A percentile compares a stretch with the other conserved stretches of the same genome.
Conservation (phyloP, 305 asterid species). For the Solanum hybrid region DNA sequence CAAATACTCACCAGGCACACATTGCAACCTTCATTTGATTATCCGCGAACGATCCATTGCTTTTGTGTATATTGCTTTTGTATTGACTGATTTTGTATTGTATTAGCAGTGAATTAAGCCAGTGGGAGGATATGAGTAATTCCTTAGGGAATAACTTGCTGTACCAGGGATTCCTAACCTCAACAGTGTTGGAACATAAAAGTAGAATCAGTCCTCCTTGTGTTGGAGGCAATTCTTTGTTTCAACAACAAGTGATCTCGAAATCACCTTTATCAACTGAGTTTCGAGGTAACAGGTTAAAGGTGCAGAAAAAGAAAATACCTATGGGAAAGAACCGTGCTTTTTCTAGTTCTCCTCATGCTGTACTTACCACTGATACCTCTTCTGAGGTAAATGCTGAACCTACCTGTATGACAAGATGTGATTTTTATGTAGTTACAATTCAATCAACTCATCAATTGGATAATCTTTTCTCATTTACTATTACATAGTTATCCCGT, state of each 20-base stretch:
- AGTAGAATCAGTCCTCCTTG: constrained; percentile 42
- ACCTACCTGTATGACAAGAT: not conserved
- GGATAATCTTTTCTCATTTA: not conserved
- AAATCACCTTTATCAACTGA: constrained; percentile 53
- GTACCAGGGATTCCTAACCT: constrained; percentile 57
- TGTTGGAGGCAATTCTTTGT: constrained; percentile 57
- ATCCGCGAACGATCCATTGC: not conserved
- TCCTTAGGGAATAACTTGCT: constrained; percentile 70
- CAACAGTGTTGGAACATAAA: constrained; percentile 45
- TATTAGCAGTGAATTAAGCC: not conserved
- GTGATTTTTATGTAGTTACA: not conserved
- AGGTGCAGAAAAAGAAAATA: constrained; percentile 28
- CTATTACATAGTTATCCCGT: not conserved
- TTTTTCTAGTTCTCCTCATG: constrained; percentile 37
- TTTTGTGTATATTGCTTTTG: not conserved
- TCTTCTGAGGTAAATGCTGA: constrained; percentile 45
- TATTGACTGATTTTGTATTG: not conserved
- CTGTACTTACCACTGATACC: constrained; percentile 53
- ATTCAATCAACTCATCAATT: not conserved
- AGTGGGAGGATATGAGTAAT: constrained; percentile 47
- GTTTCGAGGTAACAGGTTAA: constrained; percentile 46
- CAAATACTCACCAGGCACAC: not conserved
- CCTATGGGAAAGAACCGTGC: constrained; percentile 45
- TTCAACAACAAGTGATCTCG: constrained; percentile 58
- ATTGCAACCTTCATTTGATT: not conserved